These are phyloP conservation scores for Fusarium denticulatum DNA, from an alignment of 2,329 filamentous ascomycete genomes.

Conservation along the genomic window DNA sequence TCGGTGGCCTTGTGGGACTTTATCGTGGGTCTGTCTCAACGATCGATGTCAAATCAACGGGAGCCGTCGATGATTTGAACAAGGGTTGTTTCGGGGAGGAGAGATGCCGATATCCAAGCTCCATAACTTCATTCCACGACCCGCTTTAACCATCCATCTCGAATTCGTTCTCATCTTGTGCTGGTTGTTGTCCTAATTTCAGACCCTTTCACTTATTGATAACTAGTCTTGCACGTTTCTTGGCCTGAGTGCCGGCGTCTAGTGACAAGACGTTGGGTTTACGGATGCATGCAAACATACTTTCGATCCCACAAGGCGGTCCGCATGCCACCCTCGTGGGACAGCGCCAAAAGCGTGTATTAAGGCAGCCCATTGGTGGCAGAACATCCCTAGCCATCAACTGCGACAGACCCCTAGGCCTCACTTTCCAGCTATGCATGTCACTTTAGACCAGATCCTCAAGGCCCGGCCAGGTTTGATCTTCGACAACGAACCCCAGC, in stretches of 20 bases:
- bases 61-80: background rate
- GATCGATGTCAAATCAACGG: slow-evolving; percentile 15
- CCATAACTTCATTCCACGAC: slow-evolving; percentile 1
- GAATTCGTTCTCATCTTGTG: background rate
- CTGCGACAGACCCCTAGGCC: background rate
- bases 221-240: too few species aligned
- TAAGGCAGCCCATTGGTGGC: slow-evolving; percentile 1
- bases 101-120: slow-evolving; percentile 13
- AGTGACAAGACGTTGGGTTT: slow-evolving; percentile 8
- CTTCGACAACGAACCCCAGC: background rate
- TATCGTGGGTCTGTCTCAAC: slow-evolving; percentile 14
- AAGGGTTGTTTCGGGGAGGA: slow-evolving; percentile 15
- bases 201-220: background rate
- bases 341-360: background rate
- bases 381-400: background rate
- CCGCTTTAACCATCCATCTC: background rate
- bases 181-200: slow-evolving; percentile 2
- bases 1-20: slow-evolving; percentile 21
- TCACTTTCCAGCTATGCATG: slow-evolving; percentile 25
- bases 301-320: slow-evolving; percentile 20
- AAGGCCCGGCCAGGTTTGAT: background rate
- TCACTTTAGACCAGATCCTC: slow-evolving; percentile 20
- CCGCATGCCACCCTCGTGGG: slow-evolving; percentile 9
- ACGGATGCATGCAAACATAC: slow-evolving; percentile 28
- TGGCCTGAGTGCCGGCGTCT: too few species aligned